Base-by-base conservation (phyloP, 73 alveolate species). In the Paramecium caudatum region DNA sequence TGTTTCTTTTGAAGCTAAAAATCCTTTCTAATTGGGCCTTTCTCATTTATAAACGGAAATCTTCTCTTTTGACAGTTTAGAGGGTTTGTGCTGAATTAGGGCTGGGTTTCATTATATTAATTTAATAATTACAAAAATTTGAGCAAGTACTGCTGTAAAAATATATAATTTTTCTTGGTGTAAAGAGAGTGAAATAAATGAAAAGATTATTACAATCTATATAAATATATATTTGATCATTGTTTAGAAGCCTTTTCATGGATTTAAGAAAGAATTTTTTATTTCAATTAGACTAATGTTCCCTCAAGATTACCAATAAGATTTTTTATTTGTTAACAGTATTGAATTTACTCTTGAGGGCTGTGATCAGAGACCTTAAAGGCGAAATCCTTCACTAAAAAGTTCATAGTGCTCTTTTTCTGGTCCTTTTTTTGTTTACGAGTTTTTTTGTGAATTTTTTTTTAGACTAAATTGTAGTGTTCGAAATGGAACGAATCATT, bases 131-230 rank as follows among this genome's bases (percentile, higher is more conserved):
- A 4, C 15, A 45, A 47, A 55, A 49, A 49, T 49, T 49, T 21
- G 25, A 34, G 70, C 70, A 49, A 49, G 70, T 49, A 49, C 70
- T 21, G 70, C 70, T 49, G 70, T 17, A 49, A 15, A 49, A 1
- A 47, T 27, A 16, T 10, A 16, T 47, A 47, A 47, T 16, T 47
- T 47, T 47, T 4, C 30, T 10, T 46, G 17, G 0, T 46, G 17
- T 46, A 10, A 5, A 46, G 1, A 15, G 62, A 0, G 25, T 49
- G 2, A 16, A 49, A 55, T 43, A 23, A 7, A 27, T 27, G 30
- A 4, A 23, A 55, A 25, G 41, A 50, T 50, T 16, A 17, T 50
- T 1, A 19, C 43, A 4, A 10, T 2, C 9, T 55, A 55, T 55
- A 55, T 19, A 55, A 27, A 55, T 27, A 37, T 55, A 55, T 4